A percentile compares a stretch with the other conserved stretches of the same genome.
phyloP scores from a whole-genome alignment of 441 rosid genomes.

The Macaranga tanarius region DNA sequence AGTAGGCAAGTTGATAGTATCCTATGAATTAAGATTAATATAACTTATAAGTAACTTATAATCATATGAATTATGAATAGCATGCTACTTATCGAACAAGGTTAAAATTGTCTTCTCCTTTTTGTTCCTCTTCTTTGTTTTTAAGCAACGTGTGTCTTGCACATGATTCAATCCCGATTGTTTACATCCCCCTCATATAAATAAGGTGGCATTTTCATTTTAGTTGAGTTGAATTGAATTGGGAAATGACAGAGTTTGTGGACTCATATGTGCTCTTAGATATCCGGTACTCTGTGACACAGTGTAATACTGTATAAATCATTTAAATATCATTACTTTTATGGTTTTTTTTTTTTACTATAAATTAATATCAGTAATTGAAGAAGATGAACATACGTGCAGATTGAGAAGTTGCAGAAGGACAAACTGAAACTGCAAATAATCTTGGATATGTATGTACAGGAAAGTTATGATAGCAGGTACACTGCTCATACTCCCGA shows the following conservation, averaged over 20 bases:
- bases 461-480: constrained; percentile 77
- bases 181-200: background rate
- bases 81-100: constrained; percentile 1
- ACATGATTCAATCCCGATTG: background rate
- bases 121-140: background rate
- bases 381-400: constrained; percentile 31
- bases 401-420: constrained; percentile 83
- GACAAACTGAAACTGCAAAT: constrained; percentile 70
- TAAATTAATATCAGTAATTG: constrained; percentile 10
- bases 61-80: background rate
- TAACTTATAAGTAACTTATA: background rate
- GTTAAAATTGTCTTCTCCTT: background rate
- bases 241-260: background rate
- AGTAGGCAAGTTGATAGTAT: background rate
- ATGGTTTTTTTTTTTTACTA: background rate
- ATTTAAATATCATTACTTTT: background rate
- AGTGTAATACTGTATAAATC: background rate
- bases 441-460: constrained; percentile 72
- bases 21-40: background rate
- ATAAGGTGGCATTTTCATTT: background rate
- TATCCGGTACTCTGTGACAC: background rate
- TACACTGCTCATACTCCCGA: constrained; percentile 25
- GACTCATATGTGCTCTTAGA: background rate
- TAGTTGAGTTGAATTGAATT: background rate
- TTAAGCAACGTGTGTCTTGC: background rate